These are phyloP conservation scores for Pyrenopolyporus hunteri DNA, from an alignment of 495 filamentous ascomycete genomes.

Conservation along the genomic window DNA sequence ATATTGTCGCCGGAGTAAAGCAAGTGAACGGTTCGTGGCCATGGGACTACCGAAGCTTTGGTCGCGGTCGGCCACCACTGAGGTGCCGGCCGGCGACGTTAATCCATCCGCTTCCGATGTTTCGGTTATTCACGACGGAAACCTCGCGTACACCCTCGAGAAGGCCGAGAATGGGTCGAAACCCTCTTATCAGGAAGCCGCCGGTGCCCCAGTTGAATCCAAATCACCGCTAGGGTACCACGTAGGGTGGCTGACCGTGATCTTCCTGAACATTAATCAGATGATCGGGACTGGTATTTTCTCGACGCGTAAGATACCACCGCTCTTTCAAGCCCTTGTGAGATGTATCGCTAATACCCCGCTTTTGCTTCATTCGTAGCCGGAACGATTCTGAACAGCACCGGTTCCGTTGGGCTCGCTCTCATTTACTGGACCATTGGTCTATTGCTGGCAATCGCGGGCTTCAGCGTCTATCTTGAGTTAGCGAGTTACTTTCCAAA, in stretches of 20 bases:
- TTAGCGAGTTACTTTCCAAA: slow-evolving; percentile 67
- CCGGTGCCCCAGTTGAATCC: slow-evolving; percentile 66
- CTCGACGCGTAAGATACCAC: slow-evolving; percentile 59
- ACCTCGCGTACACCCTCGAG: slow-evolving; percentile 56
- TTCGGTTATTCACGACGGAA: slow-evolving; percentile 47
- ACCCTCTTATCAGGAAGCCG: slow-evolving; percentile 66
- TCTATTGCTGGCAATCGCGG: slow-evolving; percentile 56
- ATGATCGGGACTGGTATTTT: slow-evolving; percentile 73
- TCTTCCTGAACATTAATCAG: slow-evolving; percentile 67
- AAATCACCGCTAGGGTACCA: slow-evolving; percentile 65
- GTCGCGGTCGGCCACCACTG: slow-evolving; percentile 6
- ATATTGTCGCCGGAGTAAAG: background rate
- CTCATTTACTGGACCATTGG: slow-evolving; percentile 69
- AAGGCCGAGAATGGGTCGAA: slow-evolving; percentile 62
- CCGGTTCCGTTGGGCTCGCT: slow-evolving; percentile 64
- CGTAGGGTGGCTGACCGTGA: slow-evolving; percentile 60
- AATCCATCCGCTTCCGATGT: slow-evolving; percentile 21
- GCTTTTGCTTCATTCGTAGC: slow-evolving; percentile 44
- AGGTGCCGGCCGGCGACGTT: slow-evolving; percentile 11
- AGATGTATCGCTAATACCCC: background rate
- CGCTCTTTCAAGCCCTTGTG: background rate
- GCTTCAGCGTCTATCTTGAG: slow-evolving; percentile 64
- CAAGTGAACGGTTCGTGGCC: background rate
- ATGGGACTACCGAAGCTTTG: slow-evolving; percentile 32
- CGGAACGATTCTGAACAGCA: slow-evolving; percentile 59